phyloP scores from a whole-genome alignment of 1,284 basidiomycete species.

The Trametes sp. region DNA sequence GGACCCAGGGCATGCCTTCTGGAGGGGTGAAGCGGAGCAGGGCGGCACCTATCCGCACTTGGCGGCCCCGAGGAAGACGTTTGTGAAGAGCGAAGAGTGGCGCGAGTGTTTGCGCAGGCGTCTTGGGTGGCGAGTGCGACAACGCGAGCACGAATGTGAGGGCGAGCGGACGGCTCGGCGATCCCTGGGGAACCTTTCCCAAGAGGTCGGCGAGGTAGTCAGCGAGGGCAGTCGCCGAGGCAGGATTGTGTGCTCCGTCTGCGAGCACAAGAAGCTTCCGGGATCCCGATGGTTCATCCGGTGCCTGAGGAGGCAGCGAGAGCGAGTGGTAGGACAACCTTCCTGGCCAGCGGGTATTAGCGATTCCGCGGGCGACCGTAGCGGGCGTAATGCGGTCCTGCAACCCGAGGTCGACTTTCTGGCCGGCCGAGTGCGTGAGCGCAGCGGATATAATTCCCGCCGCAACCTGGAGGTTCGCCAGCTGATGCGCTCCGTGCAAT shows the following conservation, averaged over 20 bases:
- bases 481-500: constrained; percentile 85
- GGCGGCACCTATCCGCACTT: constrained; percentile 52
- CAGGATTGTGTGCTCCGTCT: constrained; percentile 97
- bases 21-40: constrained; percentile 73
- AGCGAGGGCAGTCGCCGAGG: constrained; percentile 77
- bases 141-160: constrained; percentile 80
- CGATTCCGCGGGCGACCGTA: constrained; percentile 66
- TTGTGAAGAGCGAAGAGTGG: constrained; percentile 56
- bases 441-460: constrained; percentile 71
- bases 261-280: constrained; percentile 63
- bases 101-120: constrained; percentile 71
- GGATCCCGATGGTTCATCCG: constrained; percentile 4
- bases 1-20: constrained; percentile 93
- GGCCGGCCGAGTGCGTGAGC: constrained; percentile 51
- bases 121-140: constrained; percentile 85
- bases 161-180: constrained; percentile 17
- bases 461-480: constrained; percentile 81
- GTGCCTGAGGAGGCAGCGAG: constrained; percentile 29
- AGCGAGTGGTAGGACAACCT: constrained; percentile 76
- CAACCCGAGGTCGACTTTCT: constrained; percentile 38
- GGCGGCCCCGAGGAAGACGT: constrained; percentile 9
- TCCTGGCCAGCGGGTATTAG: constrained; percentile 78
- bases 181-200: constrained; percentile 10
- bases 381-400: constrained; percentile 51
- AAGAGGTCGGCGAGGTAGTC: constrained; percentile 69